These are phyloP conservation scores for Hypomyces rosellus DNA, from an alignment of 2,329 filamentous ascomycete genomes.

Conservation along the genomic window DNA sequence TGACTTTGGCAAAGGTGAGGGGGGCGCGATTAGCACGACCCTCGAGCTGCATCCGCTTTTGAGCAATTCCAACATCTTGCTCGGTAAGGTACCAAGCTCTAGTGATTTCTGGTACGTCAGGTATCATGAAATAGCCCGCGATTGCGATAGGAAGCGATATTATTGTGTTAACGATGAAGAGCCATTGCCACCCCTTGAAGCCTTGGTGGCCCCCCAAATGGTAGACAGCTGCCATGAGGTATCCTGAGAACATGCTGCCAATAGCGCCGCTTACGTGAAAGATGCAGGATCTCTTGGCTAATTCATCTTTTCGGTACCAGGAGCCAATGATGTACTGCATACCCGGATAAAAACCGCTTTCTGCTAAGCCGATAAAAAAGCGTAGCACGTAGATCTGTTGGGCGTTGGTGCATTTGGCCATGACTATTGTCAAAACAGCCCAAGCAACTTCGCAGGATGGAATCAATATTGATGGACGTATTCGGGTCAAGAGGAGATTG, in stretches of 20 bases:
- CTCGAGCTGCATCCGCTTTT: slow-evolving; percentile 32
- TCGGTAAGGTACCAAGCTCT: slow-evolving; percentile 23
- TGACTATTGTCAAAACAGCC: slow-evolving; percentile 27
- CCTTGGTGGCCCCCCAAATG: slow-evolving; percentile 23
- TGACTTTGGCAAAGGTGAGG: slow-evolving; percentile 43
- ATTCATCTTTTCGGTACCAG: slow-evolving; percentile 39
- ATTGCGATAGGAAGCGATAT: slow-evolving; percentile 30
- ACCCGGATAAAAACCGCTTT: slow-evolving; percentile 33
- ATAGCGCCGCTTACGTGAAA: slow-evolving; percentile 31
- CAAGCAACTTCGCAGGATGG: slow-evolving; percentile 30
- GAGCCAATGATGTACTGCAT: slow-evolving; percentile 35
- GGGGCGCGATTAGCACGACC: slow-evolving; percentile 36
- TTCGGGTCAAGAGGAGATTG: slow-evolving; percentile 31
- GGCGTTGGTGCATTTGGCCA: slow-evolving; percentile 29
- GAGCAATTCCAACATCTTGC: slow-evolving; percentile 21
- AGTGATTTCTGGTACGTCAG: slow-evolving; percentile 23
- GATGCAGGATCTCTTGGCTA: slow-evolving; percentile 36
- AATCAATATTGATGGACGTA: slow-evolving; percentile 36
- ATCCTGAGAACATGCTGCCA: slow-evolving; percentile 26
- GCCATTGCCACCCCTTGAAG: slow-evolving; percentile 21
- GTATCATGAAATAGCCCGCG: slow-evolving; percentile 26
- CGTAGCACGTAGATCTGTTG: slow-evolving; percentile 33
- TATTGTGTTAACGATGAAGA: slow-evolving; percentile 27
- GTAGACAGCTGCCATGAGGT: slow-evolving; percentile 29
- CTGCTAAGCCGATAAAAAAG: slow-evolving; percentile 38